phyloP scores from a whole-genome alignment of 2,329 filamentous ascomycete species.

The Trichoderma sp. region DNA sequence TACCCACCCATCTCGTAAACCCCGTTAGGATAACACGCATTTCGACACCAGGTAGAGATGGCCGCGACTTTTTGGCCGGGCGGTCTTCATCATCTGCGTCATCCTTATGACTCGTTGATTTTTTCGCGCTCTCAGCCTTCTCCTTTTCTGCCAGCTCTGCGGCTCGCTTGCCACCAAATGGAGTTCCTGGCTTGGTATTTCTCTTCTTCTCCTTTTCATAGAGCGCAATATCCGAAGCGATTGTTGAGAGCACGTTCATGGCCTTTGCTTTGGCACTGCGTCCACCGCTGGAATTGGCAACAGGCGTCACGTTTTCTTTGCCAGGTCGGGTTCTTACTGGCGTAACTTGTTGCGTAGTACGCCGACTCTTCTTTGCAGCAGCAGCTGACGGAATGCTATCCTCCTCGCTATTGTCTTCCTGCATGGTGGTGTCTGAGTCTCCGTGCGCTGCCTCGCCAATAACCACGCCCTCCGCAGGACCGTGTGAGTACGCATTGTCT shows the following conservation, averaged over 20 bases:
- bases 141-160: slow-evolving; percentile 56
- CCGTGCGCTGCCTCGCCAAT: slow-evolving; percentile 40
- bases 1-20: slow-evolving; percentile 76
- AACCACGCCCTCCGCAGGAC: slow-evolving; percentile 47
- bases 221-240: slow-evolving; percentile 80
- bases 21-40: slow-evolving; percentile 81
- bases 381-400: slow-evolving; percentile 20
- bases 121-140: slow-evolving; percentile 30
- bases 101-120: slow-evolving; percentile 31
- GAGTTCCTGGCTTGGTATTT: slow-evolving; percentile 45
- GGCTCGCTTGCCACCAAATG: slow-evolving; percentile 63
- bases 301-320: slow-evolving; percentile 80
- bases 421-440: slow-evolving; percentile 45
- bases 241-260: slow-evolving; percentile 67
- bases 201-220: slow-evolving; percentile 95
- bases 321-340: slow-evolving; percentile 48
- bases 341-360: slow-evolving; percentile 32
- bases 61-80: slow-evolving; percentile 61
- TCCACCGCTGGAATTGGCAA: slow-evolving; percentile 62
- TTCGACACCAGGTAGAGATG: slow-evolving; percentile 57
- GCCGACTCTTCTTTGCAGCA: slow-evolving; percentile 7
- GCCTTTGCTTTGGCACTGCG: slow-evolving; percentile 88
- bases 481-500: slow-evolving; percentile 48
- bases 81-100: slow-evolving; percentile 40
- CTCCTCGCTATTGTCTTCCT: slow-evolving; percentile 40